Conservation (phyloP, 768 basidiomycete species). For the Mycena polygramma region DNA sequence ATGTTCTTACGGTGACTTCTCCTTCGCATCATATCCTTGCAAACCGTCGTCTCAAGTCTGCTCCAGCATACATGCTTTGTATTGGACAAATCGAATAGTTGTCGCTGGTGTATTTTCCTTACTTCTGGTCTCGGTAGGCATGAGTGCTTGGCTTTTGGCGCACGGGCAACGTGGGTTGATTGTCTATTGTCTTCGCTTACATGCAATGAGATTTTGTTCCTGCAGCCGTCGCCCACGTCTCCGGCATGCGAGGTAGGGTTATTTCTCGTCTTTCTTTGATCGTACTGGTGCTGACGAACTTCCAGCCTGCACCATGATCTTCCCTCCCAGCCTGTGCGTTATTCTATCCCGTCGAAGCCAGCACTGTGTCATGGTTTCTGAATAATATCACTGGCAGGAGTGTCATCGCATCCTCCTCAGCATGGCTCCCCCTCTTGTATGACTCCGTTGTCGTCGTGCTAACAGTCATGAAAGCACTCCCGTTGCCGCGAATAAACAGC, state of each 20-base stretch:
- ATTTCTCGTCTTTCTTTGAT: no score
- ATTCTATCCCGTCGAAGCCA: not conserved
- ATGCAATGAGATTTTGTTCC: conserved; percentile 1
- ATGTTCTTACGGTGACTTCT: conserved; percentile 63
- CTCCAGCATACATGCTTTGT: conserved; percentile 51
- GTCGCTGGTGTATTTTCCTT: conserved; percentile 50
- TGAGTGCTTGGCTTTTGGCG: conserved; percentile 68
- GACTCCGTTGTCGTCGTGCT: conserved; percentile 58
- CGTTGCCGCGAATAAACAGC: conserved; percentile 25
- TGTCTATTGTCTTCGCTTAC: no score
- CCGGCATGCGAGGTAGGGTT: conserved; percentile 50
- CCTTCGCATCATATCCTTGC: no score
- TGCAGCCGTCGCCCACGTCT: conserved; percentile 58
- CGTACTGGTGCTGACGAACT: no score
- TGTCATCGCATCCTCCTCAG: conserved; percentile 58
- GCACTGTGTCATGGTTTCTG: not conserved
- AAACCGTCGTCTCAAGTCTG: not conserved
- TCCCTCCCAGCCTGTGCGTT: conserved; percentile 52
- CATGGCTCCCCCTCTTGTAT: conserved; percentile 64
- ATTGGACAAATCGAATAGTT: conserved; percentile 50
- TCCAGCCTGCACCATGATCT: conserved; percentile 59
- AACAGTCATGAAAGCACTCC: conserved; percentile 55
- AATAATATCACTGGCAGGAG: conserved; percentile 46
- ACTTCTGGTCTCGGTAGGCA: conserved; percentile 50
- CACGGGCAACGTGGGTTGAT: conserved; percentile 59